Base-by-base conservation (phyloP, 768 basidiomycete genomes). In the Mycena rebaudengoi region DNA sequence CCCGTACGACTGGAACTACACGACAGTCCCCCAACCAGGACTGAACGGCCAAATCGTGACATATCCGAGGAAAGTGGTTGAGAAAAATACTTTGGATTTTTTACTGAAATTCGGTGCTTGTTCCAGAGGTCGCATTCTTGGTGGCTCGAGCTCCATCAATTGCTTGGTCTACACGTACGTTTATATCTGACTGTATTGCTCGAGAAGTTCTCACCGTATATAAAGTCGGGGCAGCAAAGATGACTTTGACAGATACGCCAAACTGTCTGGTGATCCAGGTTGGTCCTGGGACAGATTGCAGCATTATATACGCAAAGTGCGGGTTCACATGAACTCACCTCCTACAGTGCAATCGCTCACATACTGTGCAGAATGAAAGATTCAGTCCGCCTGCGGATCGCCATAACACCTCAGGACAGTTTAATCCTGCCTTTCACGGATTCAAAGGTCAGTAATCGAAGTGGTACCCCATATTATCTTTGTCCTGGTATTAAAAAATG, bases 311-410 rank as follows among this genome's bases (percentile, higher is more conserved):
- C 43, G 46, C 13, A 69, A 67, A 45, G 69, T 66, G 25, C 8
- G 7, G 13, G 21, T 23, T 10, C 11, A 8, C 11, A 8, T 11
- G 21, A 26, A 18, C 20, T 52, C 28, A 12, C 30, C 50, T 5
- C 7, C 49, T 21, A 43, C 21, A 33, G 13, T 8, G 5, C 33
- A 18, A 44, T 8, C 43, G 21, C 40, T 23, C 14, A 44, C 43
- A 8, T n/a, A 13, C 7, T n/a, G n/a, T n/a, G n/a, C n/a, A 78
- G 77, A 67, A 64, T 50, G 77, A 78, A 58, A 48, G 55, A 10
- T 67, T 70, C 33, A 64, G 55, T 1, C 61, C 67, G n/a, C 77
- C 77, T 16, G 70, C 62, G 7, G 75, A 77, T 54, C n/a, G n/a
- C n/a, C n/a, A n/a, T n/a, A n/a, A n/a, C n/a, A n/a, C n/a, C n/a